Base-by-base conservation (phyloP, 2,329 filamentous ascomycete species). In the Nannizziopsis arthrosporioides region DNA sequence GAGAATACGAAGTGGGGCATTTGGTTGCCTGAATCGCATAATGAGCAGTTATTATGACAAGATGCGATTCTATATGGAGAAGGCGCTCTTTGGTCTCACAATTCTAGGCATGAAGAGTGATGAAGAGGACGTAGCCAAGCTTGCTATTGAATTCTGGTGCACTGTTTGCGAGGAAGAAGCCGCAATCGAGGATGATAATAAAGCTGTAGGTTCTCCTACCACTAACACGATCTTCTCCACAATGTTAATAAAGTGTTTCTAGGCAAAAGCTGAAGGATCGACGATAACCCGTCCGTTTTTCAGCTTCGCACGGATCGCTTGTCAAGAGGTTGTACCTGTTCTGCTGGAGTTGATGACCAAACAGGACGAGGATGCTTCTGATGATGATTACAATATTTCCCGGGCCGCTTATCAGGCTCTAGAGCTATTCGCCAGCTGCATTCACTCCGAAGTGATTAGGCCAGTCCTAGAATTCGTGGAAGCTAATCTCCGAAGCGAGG, bases 1-100 rank as follows among this genome's bases (percentile, higher is more conserved):
- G 51, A 80, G 88, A 63, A 93, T 98, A 67, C 89, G 96, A 69
- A 87, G 94, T 65, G 89, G 88, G 53, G 86, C 92, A 38, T 98
- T 95, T 65, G 92, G 92, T 59, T 96, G 92, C 67, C 73, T 98
- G 57, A 98, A 98, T 77, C 82, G 92, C 61, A 96, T 98, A 68
- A 98, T 98, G 92, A 85, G 78, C 52, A 78, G 95, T 54, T 98
- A 98, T 76, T 98, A 98, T 68, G 92, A 98, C 62, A 93, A 95
- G 73, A 98, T 98, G 92, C 84, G 89, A 61, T 98, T 95, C 71
- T 98, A 98, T 74, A 98, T 98, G 92, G 92, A 98, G 76, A 96
- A 96, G 79, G 92, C 92, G 32, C 77, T 98, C 38, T 98, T 98
- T 60, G 92, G 92, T 50, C 77, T 98, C 36, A 98, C 92, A 35